Percentiles rank a stretch among this genome's conserved stretches.
Conservation (phyloP, 2,329 filamentous ascomycete genomes). For the Pestalotiopsis sp. region DNA sequence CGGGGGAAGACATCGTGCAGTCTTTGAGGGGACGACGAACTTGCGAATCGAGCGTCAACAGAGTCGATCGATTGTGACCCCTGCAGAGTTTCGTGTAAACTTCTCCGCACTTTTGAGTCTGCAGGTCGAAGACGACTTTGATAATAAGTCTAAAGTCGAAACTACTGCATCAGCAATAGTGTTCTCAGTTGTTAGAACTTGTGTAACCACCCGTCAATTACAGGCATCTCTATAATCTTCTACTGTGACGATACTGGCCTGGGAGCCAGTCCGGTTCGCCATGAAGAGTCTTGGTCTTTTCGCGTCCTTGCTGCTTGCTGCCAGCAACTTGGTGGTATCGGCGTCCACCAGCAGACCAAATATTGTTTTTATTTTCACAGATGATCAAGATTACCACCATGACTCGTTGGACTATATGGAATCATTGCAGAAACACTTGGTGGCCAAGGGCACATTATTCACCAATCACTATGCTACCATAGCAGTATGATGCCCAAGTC, state of each 20-base stretch:
- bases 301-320: neutral
- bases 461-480: constrained; percentile 30
- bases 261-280: neutral
- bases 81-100: neutral
- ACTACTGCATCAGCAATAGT: neutral
- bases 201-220: neutral
- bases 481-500: constrained; percentile 29
- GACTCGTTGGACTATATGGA: constrained; percentile 18
- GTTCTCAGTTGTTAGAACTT: neutral
- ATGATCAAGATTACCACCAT: constrained; percentile 27
- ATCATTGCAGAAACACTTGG: constrained; percentile 20
- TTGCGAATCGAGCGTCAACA: neutral
- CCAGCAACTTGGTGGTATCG: neutral
- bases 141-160: neutral
- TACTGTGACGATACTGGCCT: neutral
- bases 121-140: neutral
- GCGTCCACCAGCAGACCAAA: constrained; percentile 18
- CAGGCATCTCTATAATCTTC: neutral
- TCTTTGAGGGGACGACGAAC: neutral
- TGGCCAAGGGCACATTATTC: constrained; percentile 25
- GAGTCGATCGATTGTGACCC: neutral
- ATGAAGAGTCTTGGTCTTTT: neutral
- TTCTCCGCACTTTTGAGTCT: neutral
- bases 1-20: neutral
- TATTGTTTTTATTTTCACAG: constrained; percentile 28